Base-by-base conservation (phyloP, 2,329 filamentous ascomycete genomes). In the Periconia digitata region DNA sequence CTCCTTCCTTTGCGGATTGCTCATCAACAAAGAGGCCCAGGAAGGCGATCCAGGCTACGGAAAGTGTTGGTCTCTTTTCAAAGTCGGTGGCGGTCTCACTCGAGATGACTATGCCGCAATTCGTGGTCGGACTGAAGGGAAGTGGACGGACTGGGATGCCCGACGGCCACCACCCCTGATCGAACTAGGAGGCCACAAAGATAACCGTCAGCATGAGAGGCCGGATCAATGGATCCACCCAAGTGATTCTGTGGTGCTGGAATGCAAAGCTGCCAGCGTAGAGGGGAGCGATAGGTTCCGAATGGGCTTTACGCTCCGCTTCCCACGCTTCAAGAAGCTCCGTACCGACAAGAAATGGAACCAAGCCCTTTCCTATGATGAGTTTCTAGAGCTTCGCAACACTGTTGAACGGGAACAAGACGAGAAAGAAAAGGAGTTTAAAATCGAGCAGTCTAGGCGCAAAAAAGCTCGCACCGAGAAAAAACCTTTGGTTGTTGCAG, bases 141-240 rank as follows among this genome's bases (percentile, higher is more conserved):
- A 96, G 69, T 99, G 94, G 94, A 79, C 81, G 12, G 82, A 89
- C 24, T 99, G 91, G 90, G 86, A 96, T 67, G 64, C 78, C 0
- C 86, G 83, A 55, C 85, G 82, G 36, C 90, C 92, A 2, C 92
- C 94, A 0, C 84, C 77, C 1, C 90, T 85, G 65, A 85, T 99
- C 49, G 87, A 92, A 62, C 81, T 97, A 2, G 92, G 84, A 3
- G 90, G 91, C 13, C 67, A 71, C 40, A 47, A 55, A 8, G 87
- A 87, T 12, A 85, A 89, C 46, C 76, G 79, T 8, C 87, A 94
- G 62, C 78, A 81, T 53, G 92, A 97, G 70, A 78, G 80, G 40
- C 94, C 94, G 0, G 92, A 99, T 63, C 82, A 92, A 44, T 99
- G 92, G 92, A 97, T 99, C 63, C 85, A 87, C 27, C 91, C 94